Conservation (phyloP, 352 stramenopile species). For the Globisporangium cystogenes region DNA sequence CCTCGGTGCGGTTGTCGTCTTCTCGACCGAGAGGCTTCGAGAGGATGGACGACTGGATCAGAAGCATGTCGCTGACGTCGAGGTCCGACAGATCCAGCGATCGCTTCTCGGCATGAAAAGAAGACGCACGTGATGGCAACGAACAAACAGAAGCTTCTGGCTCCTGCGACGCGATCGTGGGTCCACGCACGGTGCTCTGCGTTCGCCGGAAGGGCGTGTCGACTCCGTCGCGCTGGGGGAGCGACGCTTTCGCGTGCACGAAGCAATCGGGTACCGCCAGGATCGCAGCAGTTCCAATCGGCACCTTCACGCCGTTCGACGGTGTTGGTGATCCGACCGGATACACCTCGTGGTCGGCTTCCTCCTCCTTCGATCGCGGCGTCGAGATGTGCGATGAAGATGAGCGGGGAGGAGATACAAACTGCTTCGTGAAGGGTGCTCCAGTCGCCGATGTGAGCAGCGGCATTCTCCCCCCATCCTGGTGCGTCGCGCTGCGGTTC, state of each 20-base stretch:
- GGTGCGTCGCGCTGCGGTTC: background rate
- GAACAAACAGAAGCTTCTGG: background rate
- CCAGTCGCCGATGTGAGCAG: too few species aligned
- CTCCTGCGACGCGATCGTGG: background rate
- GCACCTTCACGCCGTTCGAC: constrained; percentile 13
- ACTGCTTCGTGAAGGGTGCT: background rate
- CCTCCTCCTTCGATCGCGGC: background rate
- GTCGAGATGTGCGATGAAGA: background rate
- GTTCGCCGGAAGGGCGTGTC: background rate
- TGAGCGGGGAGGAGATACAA: too few species aligned
- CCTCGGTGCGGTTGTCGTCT: constrained; percentile 2
- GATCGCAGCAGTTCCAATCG: constrained; percentile 10
- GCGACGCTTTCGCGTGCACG: constrained; percentile 35
- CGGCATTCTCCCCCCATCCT: background rate
- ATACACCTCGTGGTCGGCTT: background rate
- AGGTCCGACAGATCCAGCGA: background rate
- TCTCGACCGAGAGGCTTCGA: constrained; percentile 19
- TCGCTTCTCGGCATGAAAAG: background rate
- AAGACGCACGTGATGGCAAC: background rate
- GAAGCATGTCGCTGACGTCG: constrained; percentile 14
- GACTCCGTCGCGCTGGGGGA: constrained; percentile 19
- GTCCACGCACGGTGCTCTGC: background rate
- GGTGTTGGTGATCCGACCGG: too few species aligned
- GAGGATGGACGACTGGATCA: constrained; percentile 25
- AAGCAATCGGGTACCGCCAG: constrained; percentile 26